phyloP scores from a whole-genome alignment of 306 rosid genomes.

The Sicyos edulis region DNA sequence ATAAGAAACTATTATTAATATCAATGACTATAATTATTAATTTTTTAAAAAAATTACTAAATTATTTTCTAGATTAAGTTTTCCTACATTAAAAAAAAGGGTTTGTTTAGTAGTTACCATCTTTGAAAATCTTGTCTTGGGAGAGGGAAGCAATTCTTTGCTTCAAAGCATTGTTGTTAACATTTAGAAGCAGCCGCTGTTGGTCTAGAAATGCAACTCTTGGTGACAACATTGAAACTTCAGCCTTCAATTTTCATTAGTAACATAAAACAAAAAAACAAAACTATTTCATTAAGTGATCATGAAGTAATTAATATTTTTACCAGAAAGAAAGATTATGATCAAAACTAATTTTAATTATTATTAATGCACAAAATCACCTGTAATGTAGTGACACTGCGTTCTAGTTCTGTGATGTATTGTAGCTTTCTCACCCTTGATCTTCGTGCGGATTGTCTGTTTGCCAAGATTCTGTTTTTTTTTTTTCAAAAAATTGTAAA shows the following conservation, averaged over 20 bases:
- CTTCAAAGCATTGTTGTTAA: constrained; percentile 87
- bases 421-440: constrained; percentile 93
- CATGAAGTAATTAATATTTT: no score
- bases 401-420: constrained; percentile 84
- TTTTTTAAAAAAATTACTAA: no score
- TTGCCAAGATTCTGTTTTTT: constrained; percentile 72
- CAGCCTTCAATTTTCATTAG: constrained; percentile 45
- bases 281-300: background rate
- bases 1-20: no score
- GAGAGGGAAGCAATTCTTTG: constrained; percentile 91
- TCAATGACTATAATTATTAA: no score
- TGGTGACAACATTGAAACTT: constrained; percentile 83
- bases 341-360: background rate
- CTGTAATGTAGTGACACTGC: constrained; percentile 78
- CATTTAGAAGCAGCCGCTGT: constrained; percentile 81
- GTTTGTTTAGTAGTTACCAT: constrained; percentile 33
- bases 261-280: background rate
- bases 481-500: background rate
- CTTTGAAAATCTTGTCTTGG: constrained; percentile 94
- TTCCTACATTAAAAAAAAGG: no score
- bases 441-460: constrained; percentile 93
- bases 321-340: no score
- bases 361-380: constrained; percentile 21
- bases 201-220: constrained; percentile 84
- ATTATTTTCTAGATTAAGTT: no score